Evolutionary conservation across 139 green algal genomes (phyloP), one percentile per base, ranked within the genome.

Genomic region (Volvox africanus): DNA sequence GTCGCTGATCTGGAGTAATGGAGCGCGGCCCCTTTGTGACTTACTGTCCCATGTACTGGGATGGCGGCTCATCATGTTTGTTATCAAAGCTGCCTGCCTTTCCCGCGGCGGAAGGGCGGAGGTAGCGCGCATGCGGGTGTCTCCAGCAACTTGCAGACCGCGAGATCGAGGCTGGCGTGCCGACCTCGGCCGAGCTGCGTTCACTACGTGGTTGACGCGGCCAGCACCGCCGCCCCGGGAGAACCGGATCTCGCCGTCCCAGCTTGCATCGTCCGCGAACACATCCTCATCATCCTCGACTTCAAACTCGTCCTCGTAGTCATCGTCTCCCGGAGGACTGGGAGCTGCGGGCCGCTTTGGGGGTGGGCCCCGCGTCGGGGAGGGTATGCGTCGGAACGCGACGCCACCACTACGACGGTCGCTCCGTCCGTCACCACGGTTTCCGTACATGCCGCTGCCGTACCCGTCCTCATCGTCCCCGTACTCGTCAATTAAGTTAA

Each of bases 41-140:
- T 90, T 33, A 90, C 86, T 84, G 79, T 94, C 92, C 92, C 92
- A 94, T 16, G 86, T 86, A 68, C 67, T 85, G 33, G 87, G 76
- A 68, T 94, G 92, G 33, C 92, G 82, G 35, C 76, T 50, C 61
- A 92, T 79, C 55, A 91, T 82, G 61, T 94, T 87, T 20, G 76
- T 37, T 6, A 92, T 55, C 73, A 88, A 55, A 17, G 89, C 89
- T 17, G 85, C 89, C 82, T 89, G 82, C 12, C 89, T 82, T 13
- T 88, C 89, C 28, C 85, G 89, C 22, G 82, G 55, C 26, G 67
- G 37, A 65, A 92, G 78, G 11, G 86, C 86, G 0, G 75, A 85
- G 55, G 80, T 62, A 2, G 86, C 28, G 24, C 86, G 73, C 21
- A 77, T 50, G 50, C 86, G 86, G 1, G 21, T 19, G 50, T 33